phyloP scores from a whole-genome alignment of 345 rosid genomes.

The Iberis pinnata region DNA sequence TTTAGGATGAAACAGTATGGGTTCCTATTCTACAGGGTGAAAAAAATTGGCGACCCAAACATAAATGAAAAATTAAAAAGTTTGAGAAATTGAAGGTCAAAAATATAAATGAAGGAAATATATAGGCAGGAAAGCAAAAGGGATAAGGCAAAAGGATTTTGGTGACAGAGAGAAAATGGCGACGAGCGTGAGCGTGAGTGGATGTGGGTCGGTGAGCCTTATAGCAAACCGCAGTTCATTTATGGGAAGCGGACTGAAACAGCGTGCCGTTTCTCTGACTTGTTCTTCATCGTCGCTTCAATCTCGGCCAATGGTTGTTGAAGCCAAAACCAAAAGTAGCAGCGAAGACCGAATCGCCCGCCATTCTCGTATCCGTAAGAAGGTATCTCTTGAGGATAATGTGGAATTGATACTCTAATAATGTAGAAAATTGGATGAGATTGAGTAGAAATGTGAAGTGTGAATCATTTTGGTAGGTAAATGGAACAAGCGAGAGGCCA shows the following conservation, averaged over 20 bases:
- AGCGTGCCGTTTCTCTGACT: constrained; percentile 29
- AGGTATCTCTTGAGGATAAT: constrained; percentile 35
- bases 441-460: no score
- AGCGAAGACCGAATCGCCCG: constrained; percentile 73
- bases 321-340: constrained; percentile 61
- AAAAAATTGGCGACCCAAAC: no score
- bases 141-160: constrained; percentile 27
- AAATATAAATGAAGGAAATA: constrained; percentile 14
- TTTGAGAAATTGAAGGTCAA: background rate
- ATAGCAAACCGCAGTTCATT: constrained; percentile 27
- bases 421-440: no score
- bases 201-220: constrained; percentile 24
- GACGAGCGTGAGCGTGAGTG: constrained; percentile 34
- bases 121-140: constrained; percentile 4
- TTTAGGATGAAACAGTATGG: no score
- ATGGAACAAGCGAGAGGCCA: constrained; percentile 86
- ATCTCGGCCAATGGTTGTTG: constrained; percentile 33
- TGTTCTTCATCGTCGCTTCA: constrained; percentile 21
- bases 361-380: constrained; percentile 85
- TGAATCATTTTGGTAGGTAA: constrained; percentile 38
- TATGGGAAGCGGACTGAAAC: constrained; percentile 25
- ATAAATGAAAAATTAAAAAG: background rate
- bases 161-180: background rate
- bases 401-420: no score
- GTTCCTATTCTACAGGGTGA: no score